phyloP scores from a whole-genome alignment of 345 rosid genomes.

The Citropsis articulata region DNA sequence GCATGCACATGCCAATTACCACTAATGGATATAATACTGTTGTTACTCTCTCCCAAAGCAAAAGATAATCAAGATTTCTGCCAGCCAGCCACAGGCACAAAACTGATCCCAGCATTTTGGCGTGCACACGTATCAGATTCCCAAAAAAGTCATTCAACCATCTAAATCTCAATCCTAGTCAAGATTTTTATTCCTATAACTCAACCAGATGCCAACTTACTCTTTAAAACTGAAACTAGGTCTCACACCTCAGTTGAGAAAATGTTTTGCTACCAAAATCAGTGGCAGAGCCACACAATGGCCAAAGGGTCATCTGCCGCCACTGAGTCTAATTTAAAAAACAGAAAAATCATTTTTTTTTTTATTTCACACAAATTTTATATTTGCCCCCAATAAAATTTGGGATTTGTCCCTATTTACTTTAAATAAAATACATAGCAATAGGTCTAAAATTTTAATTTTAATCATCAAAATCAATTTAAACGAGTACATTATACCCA shows the following conservation, averaged over 20 bases:
- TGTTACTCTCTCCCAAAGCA: not conserved
- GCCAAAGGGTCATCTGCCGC: no score
- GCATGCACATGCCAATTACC: not conserved
- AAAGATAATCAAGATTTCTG: not conserved
- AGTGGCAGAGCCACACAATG: no score
- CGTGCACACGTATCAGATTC: not conserved
- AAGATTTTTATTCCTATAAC: not conserved
- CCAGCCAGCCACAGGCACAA: not conserved
- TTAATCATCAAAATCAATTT: no score
- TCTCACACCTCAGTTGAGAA: not conserved
- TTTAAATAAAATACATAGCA: no score
- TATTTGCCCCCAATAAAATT: no score
- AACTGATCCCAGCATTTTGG: not conserved
- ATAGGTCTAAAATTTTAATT: no score
- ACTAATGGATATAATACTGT: not conserved
- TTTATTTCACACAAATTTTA: no score
- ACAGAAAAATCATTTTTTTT: no score
- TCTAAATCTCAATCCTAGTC: not conserved
- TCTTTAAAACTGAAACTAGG: not conserved
- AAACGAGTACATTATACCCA: no score
- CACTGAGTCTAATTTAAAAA: no score
- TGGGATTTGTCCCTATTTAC: no score
- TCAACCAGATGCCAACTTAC: not conserved
- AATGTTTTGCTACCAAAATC: not conserved
- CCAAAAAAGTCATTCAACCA: not conserved